Evolutionary conservation across 2,329 filamentous ascomycete genomes (phyloP).

Genomic region (Aspergillus sp.): DNA sequence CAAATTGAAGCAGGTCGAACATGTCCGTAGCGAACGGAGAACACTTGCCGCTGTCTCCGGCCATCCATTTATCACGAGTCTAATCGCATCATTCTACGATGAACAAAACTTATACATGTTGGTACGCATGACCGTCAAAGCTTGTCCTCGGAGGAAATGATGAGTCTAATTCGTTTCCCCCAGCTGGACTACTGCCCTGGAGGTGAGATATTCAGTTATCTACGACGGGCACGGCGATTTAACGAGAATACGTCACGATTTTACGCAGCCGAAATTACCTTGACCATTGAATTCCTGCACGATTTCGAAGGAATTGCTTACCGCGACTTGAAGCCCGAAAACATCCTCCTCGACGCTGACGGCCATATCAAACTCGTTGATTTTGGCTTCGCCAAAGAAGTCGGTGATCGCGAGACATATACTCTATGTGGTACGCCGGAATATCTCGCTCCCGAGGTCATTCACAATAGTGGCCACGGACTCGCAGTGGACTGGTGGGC

Average conservation of each 20-base stretch:
- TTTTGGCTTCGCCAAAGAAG: slow-evolving; percentile 61
- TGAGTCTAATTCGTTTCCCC: not conserved
- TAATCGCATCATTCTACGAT: slow-evolving; percentile 58
- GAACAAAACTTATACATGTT: slow-evolving; percentile 50
- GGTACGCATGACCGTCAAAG: slow-evolving; percentile 21
- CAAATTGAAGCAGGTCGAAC: slow-evolving; percentile 60
- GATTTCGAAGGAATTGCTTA: slow-evolving; percentile 58
- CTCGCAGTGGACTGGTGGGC: slow-evolving; percentile 64
- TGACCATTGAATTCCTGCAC: slow-evolving; percentile 58
- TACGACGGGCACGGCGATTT: slow-evolving; percentile 54
- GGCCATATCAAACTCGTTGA: slow-evolving; percentile 60
- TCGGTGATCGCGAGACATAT: slow-evolving; percentile 51
- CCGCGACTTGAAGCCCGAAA: slow-evolving; percentile 59
- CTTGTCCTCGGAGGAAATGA: not conserved
- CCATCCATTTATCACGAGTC: slow-evolving; percentile 58
- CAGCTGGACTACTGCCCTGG: slow-evolving; percentile 60
- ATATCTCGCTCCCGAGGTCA: slow-evolving; percentile 60
- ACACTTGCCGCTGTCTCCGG: slow-evolving; percentile 55
- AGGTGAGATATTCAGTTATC: slow-evolving; percentile 59
- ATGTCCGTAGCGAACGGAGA: slow-evolving; percentile 59
- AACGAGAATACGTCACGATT: slow-evolving; percentile 56
- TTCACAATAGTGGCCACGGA: slow-evolving; percentile 57
- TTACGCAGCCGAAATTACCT: slow-evolving; percentile 58
- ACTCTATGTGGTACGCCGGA: slow-evolving; percentile 60
- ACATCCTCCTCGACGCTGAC: slow-evolving; percentile 57